These are phyloP conservation scores for Mortierella sp. DNA, from an alignment of 371 early-diverging fungal species.

Conservation along the genomic window DNA sequence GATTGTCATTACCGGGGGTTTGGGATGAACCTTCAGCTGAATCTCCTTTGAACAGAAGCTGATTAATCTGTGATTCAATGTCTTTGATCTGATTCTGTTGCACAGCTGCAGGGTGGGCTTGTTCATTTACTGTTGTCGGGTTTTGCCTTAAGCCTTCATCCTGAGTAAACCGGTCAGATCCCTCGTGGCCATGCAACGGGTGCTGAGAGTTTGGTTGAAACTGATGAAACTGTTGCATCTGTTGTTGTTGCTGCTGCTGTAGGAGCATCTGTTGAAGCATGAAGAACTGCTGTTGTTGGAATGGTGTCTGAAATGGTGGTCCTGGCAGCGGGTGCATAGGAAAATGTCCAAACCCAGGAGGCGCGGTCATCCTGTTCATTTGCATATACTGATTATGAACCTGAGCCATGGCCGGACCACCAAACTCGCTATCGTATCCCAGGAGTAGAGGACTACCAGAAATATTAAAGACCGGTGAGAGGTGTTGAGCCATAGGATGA, in stretches of 20 bases:
- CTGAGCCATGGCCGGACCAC: constrained; percentile 20
- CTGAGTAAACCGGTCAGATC: not conserved
- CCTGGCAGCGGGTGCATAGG: constrained; percentile 27
- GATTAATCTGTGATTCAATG: constrained; percentile 48
- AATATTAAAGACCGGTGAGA: constrained; percentile 17
- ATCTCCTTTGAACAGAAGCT: constrained; percentile 37
- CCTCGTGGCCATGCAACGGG: constrained; percentile 9
- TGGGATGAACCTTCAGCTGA: not conserved
- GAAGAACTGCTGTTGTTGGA: constrained; percentile 30
- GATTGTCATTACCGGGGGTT: not conserved
- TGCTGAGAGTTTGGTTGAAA: constrained; percentile 6
- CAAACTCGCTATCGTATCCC: constrained; percentile 25
- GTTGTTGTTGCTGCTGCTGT: constrained; percentile 32
- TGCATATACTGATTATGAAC: constrained; percentile 34
- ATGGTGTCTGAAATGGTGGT: constrained; percentile 22
- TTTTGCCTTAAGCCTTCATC: not conserved
- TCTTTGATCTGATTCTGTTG: constrained; percentile 37
- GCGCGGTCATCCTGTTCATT: constrained; percentile 36
- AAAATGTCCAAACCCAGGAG: constrained; percentile 38
- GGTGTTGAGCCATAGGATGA: constrained; percentile 9
- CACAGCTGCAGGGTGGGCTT: not conserved
- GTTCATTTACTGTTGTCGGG: not conserved
- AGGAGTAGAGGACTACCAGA: constrained; percentile 13
- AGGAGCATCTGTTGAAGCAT: constrained; percentile 38
- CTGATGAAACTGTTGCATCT: constrained; percentile 24